Percentiles rank a stretch among this genome's conserved stretches.
Conservation (phyloP, 768 basidiomycete species). For the Leccinum boreale region DNA sequence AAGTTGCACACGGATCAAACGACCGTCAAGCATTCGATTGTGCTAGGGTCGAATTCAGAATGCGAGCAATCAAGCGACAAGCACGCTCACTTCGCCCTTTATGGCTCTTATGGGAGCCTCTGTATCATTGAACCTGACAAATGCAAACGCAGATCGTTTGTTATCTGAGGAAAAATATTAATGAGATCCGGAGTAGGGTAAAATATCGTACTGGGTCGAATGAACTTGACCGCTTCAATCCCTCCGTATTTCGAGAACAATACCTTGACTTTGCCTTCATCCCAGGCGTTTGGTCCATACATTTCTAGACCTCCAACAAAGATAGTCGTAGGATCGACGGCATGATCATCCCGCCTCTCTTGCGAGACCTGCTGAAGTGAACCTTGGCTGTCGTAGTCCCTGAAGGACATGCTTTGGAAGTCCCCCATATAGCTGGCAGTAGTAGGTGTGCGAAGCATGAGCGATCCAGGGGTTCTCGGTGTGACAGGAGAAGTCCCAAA, state of each 20-base stretch:
- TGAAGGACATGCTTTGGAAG: constrained; percentile 29
- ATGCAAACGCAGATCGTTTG: constrained; percentile 71
- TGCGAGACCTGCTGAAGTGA: constrained; percentile 21
- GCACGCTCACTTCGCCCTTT: constrained; percentile 50
- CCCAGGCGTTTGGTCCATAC: constrained; percentile 62
- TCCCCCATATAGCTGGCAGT: constrained; percentile 36
- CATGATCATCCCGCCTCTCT: constrained; percentile 32
- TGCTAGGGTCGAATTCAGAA: constrained; percentile 44
- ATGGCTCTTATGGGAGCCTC: constrained; percentile 69
- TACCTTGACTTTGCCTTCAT: constrained; percentile 54
- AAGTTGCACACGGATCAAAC: constrained; percentile 71
- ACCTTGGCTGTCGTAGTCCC: constrained; percentile 19
- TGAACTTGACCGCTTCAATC: constrained; percentile 61
- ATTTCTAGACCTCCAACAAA: constrained; percentile 78
- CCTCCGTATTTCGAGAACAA: constrained; percentile 66
- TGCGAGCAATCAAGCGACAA: neutral
- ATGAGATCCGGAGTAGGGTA: neutral
- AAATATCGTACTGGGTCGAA: constrained; percentile 54
- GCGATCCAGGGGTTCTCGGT: constrained; percentile 46
- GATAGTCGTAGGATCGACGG: constrained; percentile 63
- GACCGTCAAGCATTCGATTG: constrained; percentile 64
- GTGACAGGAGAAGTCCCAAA: constrained; percentile 49
- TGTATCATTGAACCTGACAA: constrained; percentile 65
- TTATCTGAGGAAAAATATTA: constrained; percentile 40
- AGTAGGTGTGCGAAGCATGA: constrained; percentile 50